Base-by-base conservation (phyloP, 2,329 filamentous ascomycete species). In the Penicillium sp. region DNA sequence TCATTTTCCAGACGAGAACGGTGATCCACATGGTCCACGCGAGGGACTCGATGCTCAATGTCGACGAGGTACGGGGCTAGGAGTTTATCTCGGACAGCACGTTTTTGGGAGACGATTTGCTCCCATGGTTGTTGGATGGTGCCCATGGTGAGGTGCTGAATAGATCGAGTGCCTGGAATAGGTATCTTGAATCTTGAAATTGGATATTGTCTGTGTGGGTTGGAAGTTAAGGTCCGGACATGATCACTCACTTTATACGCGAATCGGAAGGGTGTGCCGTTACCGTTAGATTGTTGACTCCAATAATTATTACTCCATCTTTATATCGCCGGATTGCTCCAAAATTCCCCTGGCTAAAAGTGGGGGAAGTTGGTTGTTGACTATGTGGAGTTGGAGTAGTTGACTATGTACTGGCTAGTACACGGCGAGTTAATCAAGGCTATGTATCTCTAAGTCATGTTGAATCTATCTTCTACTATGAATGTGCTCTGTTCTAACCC, bases 21-120 rank as follows among this genome's bases (percentile, higher is more conserved):
- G 9, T 68, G 59, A 4, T 70, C 64, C 15, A 74, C 70, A 40
- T 65, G 50, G 9, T 66, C 40, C n/a, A 72, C 60, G 22, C 59
- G 70, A 26, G 72, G 68, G 3, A 54, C 19, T 51, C 73, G 74
- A 24, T 63, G 58, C 42, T 70, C 65, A 63, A 77, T 68, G 12
- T 60, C 56, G 30, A 70, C 64, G 42, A 74, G 33, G 50, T 76
- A 76, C 4, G 72, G 71, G 12, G 70, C 62, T 17, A 79, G 53
- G 13, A 70, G 60, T 19, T 71, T 61, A 38, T 76, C 69, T 59
- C 74, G 64, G 17, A 65, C 53, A 6, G 58, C 33, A 6, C 69
- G 66, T 64, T 78, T 78, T 44, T 68, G 44, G 13, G 67, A 64
- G 17, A 75, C 73, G 15, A 68, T 72, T 1, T 75, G 65, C 57